phyloP scores from a whole-genome alignment of 1,139 yeast genomes.

The Candida tropicalis region DNA sequence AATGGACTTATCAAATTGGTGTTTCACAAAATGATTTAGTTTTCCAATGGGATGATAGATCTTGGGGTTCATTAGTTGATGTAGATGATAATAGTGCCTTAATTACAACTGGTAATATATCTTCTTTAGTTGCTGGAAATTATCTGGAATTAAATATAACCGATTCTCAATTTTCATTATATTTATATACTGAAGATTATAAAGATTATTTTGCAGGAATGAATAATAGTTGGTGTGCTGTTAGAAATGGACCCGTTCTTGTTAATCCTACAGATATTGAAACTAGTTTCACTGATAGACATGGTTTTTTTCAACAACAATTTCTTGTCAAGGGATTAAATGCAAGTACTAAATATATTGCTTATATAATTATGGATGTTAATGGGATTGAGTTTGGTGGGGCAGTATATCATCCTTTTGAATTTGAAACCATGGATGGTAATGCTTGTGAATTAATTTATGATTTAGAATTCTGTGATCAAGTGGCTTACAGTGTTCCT shows the following conservation, averaged over 20 bases:
- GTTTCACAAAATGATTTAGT: conserved; percentile 66
- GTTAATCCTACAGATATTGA: conserved; percentile 22
- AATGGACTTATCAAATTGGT: conserved; percentile 69
- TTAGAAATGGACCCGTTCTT: conserved; percentile 51
- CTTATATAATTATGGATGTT: conserved; percentile 61
- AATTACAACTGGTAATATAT: conserved; percentile 64
- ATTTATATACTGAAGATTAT: conserved; percentile 47
- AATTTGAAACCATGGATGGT: conserved; percentile 59
- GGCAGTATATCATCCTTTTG: conserved; percentile 58
- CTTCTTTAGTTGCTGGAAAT: conserved; percentile 23
- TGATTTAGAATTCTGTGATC: conserved; percentile 73
- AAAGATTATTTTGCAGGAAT: conserved; percentile 42
- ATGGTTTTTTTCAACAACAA: conserved; percentile 57
- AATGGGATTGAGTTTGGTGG: conserved; percentile 58
- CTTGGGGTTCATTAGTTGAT: conserved; percentile 67
- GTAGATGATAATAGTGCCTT: conserved; percentile 74
- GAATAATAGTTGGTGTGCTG: conserved; percentile 74
- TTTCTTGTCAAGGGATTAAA: conserved; percentile 65
- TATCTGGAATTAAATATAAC: conserved; percentile 28
- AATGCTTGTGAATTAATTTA: conserved; percentile 73
- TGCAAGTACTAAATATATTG: conserved; percentile 63
- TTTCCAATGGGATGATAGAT: conserved; percentile 68
- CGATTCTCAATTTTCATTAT: conserved; percentile 44
- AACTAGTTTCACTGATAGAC: conserved; percentile 50
- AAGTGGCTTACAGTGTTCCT: conserved; percentile 90